Evolutionary conservation across 305 asterid species (phyloP).

Genomic region (Caryopteris hybrid): DNA sequence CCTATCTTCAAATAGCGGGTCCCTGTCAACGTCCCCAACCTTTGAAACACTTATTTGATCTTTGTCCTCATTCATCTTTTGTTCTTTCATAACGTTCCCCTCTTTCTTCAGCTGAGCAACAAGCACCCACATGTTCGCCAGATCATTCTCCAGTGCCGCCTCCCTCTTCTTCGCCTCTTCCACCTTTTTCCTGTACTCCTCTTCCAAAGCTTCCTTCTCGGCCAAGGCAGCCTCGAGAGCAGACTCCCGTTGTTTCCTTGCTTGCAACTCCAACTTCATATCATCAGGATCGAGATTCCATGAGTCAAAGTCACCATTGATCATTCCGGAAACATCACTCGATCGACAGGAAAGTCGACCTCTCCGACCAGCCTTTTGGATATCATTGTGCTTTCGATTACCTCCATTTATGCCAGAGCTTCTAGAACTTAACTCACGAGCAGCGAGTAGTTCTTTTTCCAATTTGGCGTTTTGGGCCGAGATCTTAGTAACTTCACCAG

Average conservation of each 20-base stretch:
- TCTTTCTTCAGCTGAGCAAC: conserved; percentile 94
- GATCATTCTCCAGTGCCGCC: conserved; percentile 79
- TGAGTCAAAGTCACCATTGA: conserved; percentile 51
- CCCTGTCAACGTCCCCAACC: conserved; percentile 35
- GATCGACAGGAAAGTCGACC: conserved; percentile 48
- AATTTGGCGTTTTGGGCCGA: conserved; percentile 68
- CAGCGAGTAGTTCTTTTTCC: conserved; percentile 73
- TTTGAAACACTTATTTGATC: conserved; percentile 35
- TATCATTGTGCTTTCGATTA: conserved; percentile 54
- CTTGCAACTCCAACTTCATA: conserved; percentile 73
- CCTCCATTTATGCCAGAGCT: conserved; percentile 32
- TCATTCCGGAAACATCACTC: conserved; percentile 51
- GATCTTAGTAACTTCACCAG: conserved; percentile 90
- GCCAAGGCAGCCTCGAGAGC: conserved; percentile 80
- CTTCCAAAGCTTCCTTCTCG: conserved; percentile 73
- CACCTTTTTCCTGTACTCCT: conserved; percentile 64
- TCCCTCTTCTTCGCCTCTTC: conserved; percentile 89
- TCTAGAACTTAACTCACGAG: conserved; percentile 63
- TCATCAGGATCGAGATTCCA: conserved; percentile 77
- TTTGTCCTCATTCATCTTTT: conserved; percentile 31
- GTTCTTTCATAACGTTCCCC: conserved; percentile 37
- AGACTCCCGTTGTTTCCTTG: conserved; percentile 80
- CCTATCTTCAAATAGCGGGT: conserved; percentile 27
- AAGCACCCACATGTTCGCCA: conserved; percentile 97
- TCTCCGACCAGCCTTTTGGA: conserved; percentile 44